phyloP scores from a whole-genome alignment of 2,329 filamentous ascomycete genomes.

The Rhinocladiella mackenziei region DNA sequence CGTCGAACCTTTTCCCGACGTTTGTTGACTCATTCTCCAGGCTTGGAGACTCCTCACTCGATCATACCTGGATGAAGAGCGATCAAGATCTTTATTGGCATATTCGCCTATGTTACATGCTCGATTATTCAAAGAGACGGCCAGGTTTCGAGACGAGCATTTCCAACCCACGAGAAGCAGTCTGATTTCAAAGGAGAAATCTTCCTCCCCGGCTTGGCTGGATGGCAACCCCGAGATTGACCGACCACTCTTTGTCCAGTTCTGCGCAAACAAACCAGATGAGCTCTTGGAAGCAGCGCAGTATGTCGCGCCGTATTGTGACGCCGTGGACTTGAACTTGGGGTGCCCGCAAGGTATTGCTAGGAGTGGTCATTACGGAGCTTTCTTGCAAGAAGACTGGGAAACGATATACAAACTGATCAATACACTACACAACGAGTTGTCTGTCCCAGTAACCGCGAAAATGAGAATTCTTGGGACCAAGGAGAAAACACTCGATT shows the following conservation, averaged over 20 bases:
- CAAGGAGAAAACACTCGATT: slow-evolving; percentile 78
- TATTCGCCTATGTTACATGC: slow-evolving; percentile 98
- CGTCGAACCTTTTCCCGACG: slow-evolving; percentile 1
- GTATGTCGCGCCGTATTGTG: slow-evolving; percentile 78
- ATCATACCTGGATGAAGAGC: slow-evolving; percentile 72
- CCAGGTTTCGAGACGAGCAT: slow-evolving; percentile 71
- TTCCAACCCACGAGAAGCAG: slow-evolving; percentile 65
- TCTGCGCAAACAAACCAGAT: slow-evolving; percentile 61
- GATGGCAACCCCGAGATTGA: slow-evolving; percentile 85
- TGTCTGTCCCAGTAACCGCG: slow-evolving; percentile 82
- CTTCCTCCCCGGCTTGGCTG: slow-evolving; percentile 53
- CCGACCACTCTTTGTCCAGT: slow-evolving; percentile 89
- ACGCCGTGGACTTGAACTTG: slow-evolving; percentile 86
- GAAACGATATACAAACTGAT: slow-evolving; percentile 78
- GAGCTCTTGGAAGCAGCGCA: slow-evolving; percentile 61
- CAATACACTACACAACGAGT: slow-evolving; percentile 70
- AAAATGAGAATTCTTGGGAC: slow-evolving; percentile 91
- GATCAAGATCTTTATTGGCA: slow-evolving; percentile 66
- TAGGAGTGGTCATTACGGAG: slow-evolving; percentile 81
- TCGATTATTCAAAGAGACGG: slow-evolving; percentile 73
- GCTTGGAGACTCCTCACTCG: slow-evolving; percentile 96
- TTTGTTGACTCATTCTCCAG: slow-evolving; percentile 45
- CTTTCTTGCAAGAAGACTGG: slow-evolving; percentile 92
- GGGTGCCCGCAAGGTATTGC: slow-evolving; percentile 97
- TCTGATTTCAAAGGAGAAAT: slow-evolving; percentile 34